These are phyloP conservation scores for Gryganskiella cystojenkinii DNA, from an alignment of 192 early-diverging fungal genomes.

Conservation along the genomic window DNA sequence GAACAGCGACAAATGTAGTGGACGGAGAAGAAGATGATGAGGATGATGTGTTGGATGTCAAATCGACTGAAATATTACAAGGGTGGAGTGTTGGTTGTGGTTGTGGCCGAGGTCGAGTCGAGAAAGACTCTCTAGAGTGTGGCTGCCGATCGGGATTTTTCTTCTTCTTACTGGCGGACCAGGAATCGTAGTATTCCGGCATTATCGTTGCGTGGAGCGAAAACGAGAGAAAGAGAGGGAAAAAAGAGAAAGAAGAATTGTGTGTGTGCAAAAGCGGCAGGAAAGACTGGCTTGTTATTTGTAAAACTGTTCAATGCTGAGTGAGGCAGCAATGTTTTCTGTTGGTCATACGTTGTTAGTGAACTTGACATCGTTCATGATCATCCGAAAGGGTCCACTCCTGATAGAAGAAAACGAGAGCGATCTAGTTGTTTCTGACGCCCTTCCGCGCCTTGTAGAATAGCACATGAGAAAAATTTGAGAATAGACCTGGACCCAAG, in stretches of 20 bases:
- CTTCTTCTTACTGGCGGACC: slow-evolving; percentile 43
- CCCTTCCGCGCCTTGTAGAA: too few species aligned
- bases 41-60: background rate
- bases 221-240: background rate
- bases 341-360: too few species aligned
- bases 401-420: too few species aligned
- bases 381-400: too few species aligned
- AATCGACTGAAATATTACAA: background rate
- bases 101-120: slow-evolving; percentile 6
- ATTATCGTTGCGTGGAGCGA: slow-evolving; percentile 5
- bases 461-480: background rate
- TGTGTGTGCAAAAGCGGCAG: too few species aligned
- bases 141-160: slow-evolving; percentile 14
- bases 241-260: background rate
- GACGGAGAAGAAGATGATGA: background rate
- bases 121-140: slow-evolving; percentile 4
- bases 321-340: too few species aligned
- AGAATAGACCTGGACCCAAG: background rate
- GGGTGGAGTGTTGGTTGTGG: slow-evolving; percentile 1
- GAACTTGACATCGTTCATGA: too few species aligned
- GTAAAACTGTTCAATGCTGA: too few species aligned
- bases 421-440: too few species aligned
- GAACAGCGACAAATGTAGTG: too few species aligned
- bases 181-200: slow-evolving; percentile 42
- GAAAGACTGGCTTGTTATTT: too few species aligned